Percentiles rank a stretch among this genome's conserved stretches.
Conservation (phyloP, 208 protist genomes). For the Trypanosoma platydactyli region DNA sequence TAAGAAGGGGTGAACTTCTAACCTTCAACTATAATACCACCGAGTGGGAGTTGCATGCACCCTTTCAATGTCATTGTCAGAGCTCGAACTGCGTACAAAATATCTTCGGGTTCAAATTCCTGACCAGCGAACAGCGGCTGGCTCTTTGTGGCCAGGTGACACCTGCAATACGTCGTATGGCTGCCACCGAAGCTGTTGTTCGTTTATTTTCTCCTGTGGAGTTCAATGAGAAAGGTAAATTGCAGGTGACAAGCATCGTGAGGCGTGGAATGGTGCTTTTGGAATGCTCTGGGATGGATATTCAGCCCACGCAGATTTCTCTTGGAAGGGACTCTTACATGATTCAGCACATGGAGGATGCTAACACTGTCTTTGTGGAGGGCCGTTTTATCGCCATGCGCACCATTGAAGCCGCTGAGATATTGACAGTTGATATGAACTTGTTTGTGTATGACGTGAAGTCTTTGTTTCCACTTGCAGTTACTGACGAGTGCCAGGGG, state of each 20-base stretch:
- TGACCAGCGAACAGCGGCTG: constrained; percentile 49
- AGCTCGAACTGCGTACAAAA: constrained; percentile 53
- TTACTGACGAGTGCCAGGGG: constrained; percentile 53
- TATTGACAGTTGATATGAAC: constrained; percentile 82
- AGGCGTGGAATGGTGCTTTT: constrained; percentile 54
- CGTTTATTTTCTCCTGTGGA: constrained; percentile 45
- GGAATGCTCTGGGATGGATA: constrained; percentile 65
- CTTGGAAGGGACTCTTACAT: constrained; percentile 48
- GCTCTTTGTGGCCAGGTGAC: constrained; percentile 46
- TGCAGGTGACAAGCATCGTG: constrained; percentile 33
- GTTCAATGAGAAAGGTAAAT: constrained; percentile 29
- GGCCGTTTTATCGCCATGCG: constrained; percentile 58
- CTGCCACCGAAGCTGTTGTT: constrained; percentile 36
- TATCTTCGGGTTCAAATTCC: constrained; percentile 81
- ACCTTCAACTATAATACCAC: constrained; percentile 83
- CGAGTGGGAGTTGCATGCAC: constrained; percentile 78
- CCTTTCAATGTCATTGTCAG: constrained; percentile 76
- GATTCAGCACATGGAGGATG: constrained; percentile 50
- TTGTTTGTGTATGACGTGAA: constrained; percentile 87
- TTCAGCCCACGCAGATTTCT: constrained; percentile 68
- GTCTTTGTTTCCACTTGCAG: constrained; percentile 53
- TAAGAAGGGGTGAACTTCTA: constrained; percentile 59
- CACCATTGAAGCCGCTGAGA: constrained; percentile 38
- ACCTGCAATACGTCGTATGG: constrained; percentile 57
- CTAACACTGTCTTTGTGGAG: constrained; percentile 77